phyloP scores from a whole-genome alignment of 495 filamentous ascomycete genomes.

The Filosporella fistucella region DNA sequence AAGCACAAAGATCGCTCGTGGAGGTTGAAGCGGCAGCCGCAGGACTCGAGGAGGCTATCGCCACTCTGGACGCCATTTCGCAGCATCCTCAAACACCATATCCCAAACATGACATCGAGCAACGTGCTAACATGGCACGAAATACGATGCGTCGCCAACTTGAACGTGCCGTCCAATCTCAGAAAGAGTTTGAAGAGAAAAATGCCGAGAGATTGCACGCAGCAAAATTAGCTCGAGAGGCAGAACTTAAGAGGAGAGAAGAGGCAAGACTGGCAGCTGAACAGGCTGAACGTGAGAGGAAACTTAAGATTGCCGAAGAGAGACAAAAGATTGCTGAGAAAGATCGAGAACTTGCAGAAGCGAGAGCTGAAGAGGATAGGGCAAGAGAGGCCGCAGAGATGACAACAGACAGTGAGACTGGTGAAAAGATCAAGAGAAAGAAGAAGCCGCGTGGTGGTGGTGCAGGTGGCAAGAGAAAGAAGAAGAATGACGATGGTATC shows the following conservation, averaged over 20 bases:
- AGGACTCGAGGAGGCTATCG: conserved; percentile 89
- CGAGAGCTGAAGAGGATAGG: conserved; percentile 69
- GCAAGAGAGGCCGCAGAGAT: conserved; percentile 62
- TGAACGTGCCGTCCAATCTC: conserved; percentile 73
- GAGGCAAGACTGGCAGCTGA: conserved; percentile 62
- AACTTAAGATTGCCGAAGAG: conserved; percentile 76
- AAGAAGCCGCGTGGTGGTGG: conserved; percentile 51
- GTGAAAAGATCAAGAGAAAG: conserved; percentile 68
- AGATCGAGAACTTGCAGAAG: conserved; percentile 64
- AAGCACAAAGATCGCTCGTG: conserved; percentile 68
- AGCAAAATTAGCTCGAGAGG: conserved; percentile 71
- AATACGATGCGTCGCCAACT: conserved; percentile 92
- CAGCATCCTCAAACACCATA: conserved; percentile 83
- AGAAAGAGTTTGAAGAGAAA: conserved; percentile 89
- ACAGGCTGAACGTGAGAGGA: conserved; percentile 62
- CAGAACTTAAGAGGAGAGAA: conserved; percentile 68
- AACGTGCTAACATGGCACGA: conserved; percentile 92
- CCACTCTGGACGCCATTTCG: conserved; percentile 73
- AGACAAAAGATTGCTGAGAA: conserved; percentile 71
- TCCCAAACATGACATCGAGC: conserved; percentile 82
- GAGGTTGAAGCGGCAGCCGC: conserved; percentile 59
- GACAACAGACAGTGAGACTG: conserved; percentile 73
- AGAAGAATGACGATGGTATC: conserved; percentile 52
- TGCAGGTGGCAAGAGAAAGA: conserved; percentile 56
- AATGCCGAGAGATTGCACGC: conserved; percentile 79